Evolutionary conservation across 2,329 filamentous ascomycete genomes (phyloP).

Genomic region (Botryotinia convoluta): DNA sequence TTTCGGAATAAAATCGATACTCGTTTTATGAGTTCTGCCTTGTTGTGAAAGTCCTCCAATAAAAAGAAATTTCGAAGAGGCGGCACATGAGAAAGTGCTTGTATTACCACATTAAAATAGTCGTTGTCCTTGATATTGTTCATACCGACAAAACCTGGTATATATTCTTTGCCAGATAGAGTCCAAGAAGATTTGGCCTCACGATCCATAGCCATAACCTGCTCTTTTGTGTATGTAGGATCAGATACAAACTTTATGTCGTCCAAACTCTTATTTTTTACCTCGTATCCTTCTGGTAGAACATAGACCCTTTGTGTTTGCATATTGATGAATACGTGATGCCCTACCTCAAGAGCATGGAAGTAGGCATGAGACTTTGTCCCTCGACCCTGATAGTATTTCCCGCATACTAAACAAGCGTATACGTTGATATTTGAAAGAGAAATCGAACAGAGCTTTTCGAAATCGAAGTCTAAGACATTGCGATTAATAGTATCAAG

Average conservation of each 20-base stretch:
- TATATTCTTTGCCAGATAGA: conserved; percentile 78
- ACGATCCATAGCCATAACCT: conserved; percentile 78
- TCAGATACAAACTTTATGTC: conserved; percentile 99
- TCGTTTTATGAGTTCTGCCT: conserved; percentile 80
- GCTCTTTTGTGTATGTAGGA: conserved; percentile 75
- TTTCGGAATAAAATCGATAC: conserved; percentile 90
- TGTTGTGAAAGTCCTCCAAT: conserved; percentile 72
- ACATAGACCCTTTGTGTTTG: conserved; percentile 88
- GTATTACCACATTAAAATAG: conserved; percentile 93
- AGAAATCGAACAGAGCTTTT: conserved; percentile 94
- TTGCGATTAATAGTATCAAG: conserved; percentile 94
- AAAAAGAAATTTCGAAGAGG: conserved; percentile 91
- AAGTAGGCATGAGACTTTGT: conserved; percentile 96
- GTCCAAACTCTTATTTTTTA: conserved; percentile 88
- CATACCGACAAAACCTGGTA: conserved; percentile 94
- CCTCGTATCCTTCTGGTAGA: conserved; percentile 94
- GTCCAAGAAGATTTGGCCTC: conserved; percentile 66
- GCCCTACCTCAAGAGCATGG: conserved; percentile 89
- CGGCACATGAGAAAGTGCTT: conserved; percentile 84
- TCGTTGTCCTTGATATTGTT: conserved; percentile 99
- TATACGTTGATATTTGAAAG: conserved; percentile 99
- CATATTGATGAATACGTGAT: conserved; percentile 99
- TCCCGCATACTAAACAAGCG: conserved; percentile 94
- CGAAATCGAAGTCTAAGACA: conserved; percentile 96
- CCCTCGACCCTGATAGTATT: conserved; percentile 92